Evolutionary conservation across 164 flowering plant genomes (phyloP).

Genomic region (Litsea cubeba): DNA sequence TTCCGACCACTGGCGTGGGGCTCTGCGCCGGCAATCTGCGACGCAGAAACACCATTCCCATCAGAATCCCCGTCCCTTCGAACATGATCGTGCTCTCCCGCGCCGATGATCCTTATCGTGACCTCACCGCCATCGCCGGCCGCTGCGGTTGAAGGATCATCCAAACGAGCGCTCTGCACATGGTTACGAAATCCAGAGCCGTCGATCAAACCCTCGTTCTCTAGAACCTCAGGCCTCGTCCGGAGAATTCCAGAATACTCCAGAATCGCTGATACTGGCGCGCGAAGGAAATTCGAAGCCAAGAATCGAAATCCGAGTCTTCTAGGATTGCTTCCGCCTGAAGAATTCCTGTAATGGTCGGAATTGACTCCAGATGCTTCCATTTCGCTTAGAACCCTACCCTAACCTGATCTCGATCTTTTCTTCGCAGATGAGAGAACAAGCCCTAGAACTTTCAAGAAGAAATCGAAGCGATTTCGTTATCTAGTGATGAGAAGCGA

Average conservation of each 20-base stretch:
- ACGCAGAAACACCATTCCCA: conserved; percentile 14
- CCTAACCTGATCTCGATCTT: too few species aligned
- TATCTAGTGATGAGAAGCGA: too few species aligned
- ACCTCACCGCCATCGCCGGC: conserved; percentile 63
- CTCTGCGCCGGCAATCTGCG: conserved; percentile 15
- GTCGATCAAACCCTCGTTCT: conserved; percentile 40
- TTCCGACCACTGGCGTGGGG: conserved; percentile 29
- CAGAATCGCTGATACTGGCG: conserved; percentile 75
- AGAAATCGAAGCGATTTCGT: too few species aligned
- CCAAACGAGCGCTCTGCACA: conserved; percentile 18
- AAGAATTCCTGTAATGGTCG: conserved; percentile 41
- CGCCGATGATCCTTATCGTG: conserved; percentile 82
- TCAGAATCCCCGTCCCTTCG: conserved; percentile 23
- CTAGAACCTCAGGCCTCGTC: conserved; percentile 45
- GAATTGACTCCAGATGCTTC: conserved; percentile 50
- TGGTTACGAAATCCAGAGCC: conserved; percentile 23
- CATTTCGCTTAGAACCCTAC: conserved; percentile 25
- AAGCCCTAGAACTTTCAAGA: too few species aligned
- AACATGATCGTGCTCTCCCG: conserved; percentile 59
- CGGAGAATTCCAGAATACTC: conserved; percentile 84
- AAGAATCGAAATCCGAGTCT: conserved; percentile 56
- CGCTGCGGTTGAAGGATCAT: conserved; percentile 22
- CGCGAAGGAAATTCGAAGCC: conserved; percentile 57
- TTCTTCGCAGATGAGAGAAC: too few species aligned
- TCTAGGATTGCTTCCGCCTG: conserved; percentile 30